Conservation (phyloP, 257 asterid species). For the Fraxinus americana region DNA sequence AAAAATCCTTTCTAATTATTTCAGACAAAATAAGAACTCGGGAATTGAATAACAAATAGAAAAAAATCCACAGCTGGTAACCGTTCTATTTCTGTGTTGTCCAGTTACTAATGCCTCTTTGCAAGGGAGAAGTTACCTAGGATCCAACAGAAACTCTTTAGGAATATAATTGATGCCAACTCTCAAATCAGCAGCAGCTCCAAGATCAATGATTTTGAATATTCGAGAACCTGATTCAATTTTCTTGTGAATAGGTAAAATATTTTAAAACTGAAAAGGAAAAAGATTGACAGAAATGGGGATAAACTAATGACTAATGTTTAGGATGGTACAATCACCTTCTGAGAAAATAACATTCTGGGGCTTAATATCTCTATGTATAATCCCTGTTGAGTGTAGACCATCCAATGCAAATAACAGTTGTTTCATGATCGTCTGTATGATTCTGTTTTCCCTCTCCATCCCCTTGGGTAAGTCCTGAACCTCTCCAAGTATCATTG, state of each 20-base stretch:
- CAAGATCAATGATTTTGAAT: slow-evolving; percentile 92
- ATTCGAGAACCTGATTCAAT: slow-evolving; percentile 67
- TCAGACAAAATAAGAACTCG: no score
- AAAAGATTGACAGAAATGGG: background rate
- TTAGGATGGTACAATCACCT: slow-evolving; percentile 46
- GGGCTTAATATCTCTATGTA: slow-evolving; percentile 93
- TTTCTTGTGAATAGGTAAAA: slow-evolving; percentile 17
- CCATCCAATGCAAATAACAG: slow-evolving; percentile 85
- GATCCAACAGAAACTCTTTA: slow-evolving; percentile 88
- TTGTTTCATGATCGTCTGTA: slow-evolving; percentile 85
- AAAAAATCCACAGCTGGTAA: background rate
- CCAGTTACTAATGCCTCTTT: background rate
- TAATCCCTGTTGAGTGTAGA: slow-evolving; percentile 95
- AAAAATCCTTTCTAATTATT: background rate
- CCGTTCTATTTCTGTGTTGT: background rate
- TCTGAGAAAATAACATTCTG: slow-evolving; percentile 90
- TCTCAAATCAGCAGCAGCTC: slow-evolving; percentile 96
- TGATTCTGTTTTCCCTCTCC: slow-evolving; percentile 88
- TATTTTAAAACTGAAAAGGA: slow-evolving; percentile 1
- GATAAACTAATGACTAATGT: background rate
- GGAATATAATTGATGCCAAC: slow-evolving; percentile 98
- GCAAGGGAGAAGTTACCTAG: slow-evolving; percentile 53
- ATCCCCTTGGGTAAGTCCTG: slow-evolving; percentile 73
- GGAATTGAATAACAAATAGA: no score
- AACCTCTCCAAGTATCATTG: slow-evolving; percentile 68